Conservation (phyloP, 768 basidiomycete species). For the Mycena alexandri region DNA sequence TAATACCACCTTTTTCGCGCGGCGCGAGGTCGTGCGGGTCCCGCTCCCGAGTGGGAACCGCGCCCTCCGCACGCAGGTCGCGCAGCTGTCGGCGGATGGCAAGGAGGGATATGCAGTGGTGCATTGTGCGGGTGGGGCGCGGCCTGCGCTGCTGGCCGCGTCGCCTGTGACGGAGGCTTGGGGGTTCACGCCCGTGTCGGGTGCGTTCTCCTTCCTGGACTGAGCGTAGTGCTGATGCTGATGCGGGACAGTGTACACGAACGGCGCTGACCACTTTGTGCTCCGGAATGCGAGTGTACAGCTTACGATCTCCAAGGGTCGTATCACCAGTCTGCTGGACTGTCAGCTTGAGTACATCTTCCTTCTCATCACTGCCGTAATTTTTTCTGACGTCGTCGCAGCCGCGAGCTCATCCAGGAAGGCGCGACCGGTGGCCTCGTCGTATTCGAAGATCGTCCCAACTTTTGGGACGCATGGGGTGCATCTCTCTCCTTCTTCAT, state of each 20-base stretch:
- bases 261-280: slow-evolving; percentile 76
- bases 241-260: slow-evolving; percentile 64
- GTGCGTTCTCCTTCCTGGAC: slow-evolving; percentile 51
- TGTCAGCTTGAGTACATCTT: slow-evolving; percentile 71
- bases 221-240: not conserved
- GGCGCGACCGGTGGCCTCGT: slow-evolving; percentile 88
- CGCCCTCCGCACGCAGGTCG: slow-evolving; percentile 63
- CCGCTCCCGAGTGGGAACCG: slow-evolving; percentile 63
- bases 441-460: slow-evolving; percentile 91
- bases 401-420: slow-evolving; percentile 84
- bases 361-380: too few relatives aligned
- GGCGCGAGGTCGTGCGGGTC: slow-evolving; percentile 82
- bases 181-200: slow-evolving; percentile 73
- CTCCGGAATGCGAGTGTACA: slow-evolving; percentile 79
- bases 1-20: slow-evolving; percentile 86
- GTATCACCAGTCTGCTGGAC: slow-evolving; percentile 89
- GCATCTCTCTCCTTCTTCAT: slow-evolving; percentile 29
- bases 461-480: slow-evolving; percentile 94
- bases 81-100: slow-evolving; percentile 77
- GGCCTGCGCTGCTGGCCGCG: slow-evolving; percentile 51
- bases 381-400: slow-evolving; percentile 45
- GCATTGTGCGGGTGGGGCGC: slow-evolving; percentile 59
- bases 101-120: slow-evolving; percentile 79
- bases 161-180: slow-evolving; percentile 57
- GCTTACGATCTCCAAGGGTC: slow-evolving; percentile 83